Evolutionary conservation across 1,284 basidiomycete genomes (phyloP).

Genomic region (Rugosomyces carneus): DNA sequence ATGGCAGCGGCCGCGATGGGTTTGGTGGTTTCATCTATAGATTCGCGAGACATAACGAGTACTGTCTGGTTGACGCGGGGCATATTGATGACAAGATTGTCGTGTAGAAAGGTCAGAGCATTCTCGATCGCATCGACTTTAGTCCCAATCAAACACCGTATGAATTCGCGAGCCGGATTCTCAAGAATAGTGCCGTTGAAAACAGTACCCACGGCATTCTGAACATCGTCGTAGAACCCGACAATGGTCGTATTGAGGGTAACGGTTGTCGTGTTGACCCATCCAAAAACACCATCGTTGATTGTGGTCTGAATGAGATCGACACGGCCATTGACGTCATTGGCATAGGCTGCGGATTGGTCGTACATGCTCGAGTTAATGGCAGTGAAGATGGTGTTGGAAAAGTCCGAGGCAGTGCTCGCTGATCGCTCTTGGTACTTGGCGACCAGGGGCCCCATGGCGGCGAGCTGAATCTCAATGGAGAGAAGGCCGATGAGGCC

Average conservation of each 20-base stretch:
- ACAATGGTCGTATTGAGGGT: conserved; percentile 80
- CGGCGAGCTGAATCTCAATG: conserved; percentile 81
- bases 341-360: conserved; percentile 74
- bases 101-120: conserved; percentile 87
- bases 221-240: conserved; percentile 69
- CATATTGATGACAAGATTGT: conserved; percentile 79
- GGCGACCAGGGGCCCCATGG: conserved; percentile 62
- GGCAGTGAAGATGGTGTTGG: conserved; percentile 63
- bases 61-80: conserved; percentile 67
- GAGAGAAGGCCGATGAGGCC: conserved; percentile 86
- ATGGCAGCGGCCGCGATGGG: conserved; percentile 78
- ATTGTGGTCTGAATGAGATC: conserved; percentile 65
- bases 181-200: conserved; percentile 84
- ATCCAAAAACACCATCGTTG: conserved; percentile 86
- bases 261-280: conserved; percentile 89
- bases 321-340: conserved; percentile 68
- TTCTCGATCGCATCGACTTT: conserved; percentile 85
- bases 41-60: conserved; percentile 66
- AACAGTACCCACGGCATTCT: conserved; percentile 61
- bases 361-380: conserved; percentile 80
- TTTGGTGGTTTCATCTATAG: conserved; percentile 68
- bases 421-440: conserved; percentile 58
- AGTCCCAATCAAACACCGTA: conserved; percentile 83
- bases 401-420: conserved; percentile 59
- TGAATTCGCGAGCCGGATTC: conserved; percentile 78